Base-by-base conservation (phyloP, 305 asterid genomes). In the Coffea humblotiana region DNA sequence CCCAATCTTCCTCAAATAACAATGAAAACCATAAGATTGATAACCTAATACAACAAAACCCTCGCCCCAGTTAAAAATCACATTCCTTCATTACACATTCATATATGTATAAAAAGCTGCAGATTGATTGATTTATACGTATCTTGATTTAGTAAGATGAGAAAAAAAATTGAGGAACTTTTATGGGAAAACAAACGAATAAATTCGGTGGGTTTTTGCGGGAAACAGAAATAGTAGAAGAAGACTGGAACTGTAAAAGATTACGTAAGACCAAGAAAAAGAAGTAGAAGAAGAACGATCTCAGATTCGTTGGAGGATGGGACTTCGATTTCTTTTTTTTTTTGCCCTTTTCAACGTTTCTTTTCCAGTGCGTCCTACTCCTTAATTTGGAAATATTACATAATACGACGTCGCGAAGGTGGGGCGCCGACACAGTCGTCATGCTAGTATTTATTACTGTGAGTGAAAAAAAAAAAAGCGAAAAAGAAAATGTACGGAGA, bases 1-100 rank as follows among this genome's bases (percentile, higher is more conserved):
- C 18, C 70, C 19, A 18, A 35, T 52, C 21, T 47, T 63, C 83
- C 49, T 72, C 77, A 69, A 70, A 69, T 11, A 48, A 52, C 27
- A 69, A 67, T 14, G 58, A 64, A 52, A 71, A 67, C 21, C 60
- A 73, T 27, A 74, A 65, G 13, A 71, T 32, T 47, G 14, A 78
- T 23, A 61, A 61, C 66, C 32, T 23, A 61, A 23, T n/a, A 52
- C 43, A 40, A 32, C 32, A 32, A 32, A 32, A 40, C 43, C 6
- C 43, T 40, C 43, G 43, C 43, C 43, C 6, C 43, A 40, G 5
- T 40, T 6, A 27, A 63, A 45, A 29, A 76, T 43, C 48, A 2
- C 49, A 60, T 40, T 75, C 54, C 10, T 18, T 40, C 43, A 40
- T 40, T 40, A 3, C 12, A 14, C 3, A 75, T 40, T 4, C 14